A percentile compares a stretch with the other conserved stretches of the same genome.
Evolutionary conservation across 176 grass and related monocot species (phyloP).

Genomic region (Oropetium thomaeum): DNA sequence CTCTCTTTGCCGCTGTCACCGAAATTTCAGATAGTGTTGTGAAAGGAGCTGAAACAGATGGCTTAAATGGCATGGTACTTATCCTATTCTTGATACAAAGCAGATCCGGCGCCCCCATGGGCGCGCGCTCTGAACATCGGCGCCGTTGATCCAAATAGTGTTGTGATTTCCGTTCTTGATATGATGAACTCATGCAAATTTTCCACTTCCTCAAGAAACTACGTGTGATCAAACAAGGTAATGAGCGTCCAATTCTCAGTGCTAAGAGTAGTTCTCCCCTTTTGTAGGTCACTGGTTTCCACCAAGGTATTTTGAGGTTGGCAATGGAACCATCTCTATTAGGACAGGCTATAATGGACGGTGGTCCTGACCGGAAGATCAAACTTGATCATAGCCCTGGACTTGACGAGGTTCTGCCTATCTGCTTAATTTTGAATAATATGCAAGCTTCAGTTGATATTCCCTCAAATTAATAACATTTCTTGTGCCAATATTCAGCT

Average conservation of each 20-base stretch:
- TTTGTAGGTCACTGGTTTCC: slow-evolving; percentile 74
- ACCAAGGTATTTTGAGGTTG: slow-evolving; percentile 77
- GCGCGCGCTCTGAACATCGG: too few species aligned
- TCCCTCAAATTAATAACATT: not conserved
- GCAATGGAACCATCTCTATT: slow-evolving; percentile 90
- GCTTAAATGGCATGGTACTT: slow-evolving; percentile 86
- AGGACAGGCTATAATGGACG: slow-evolving; percentile 80
- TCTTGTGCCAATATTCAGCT: slow-evolving; percentile 41
- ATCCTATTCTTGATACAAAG: not conserved
- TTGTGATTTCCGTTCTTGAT: too few species aligned
- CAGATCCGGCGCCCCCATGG: too few species aligned
- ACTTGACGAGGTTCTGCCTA: slow-evolving; percentile 66
- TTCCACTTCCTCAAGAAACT: not conserved
- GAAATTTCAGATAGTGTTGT: slow-evolving; percentile 84
- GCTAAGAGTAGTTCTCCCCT: not conserved
- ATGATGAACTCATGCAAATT: not conserved
- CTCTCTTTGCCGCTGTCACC: slow-evolving; percentile 73
- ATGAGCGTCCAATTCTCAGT: not conserved
- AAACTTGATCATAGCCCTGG: slow-evolving; percentile 77
- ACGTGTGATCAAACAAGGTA: not conserved
- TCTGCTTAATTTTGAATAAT: slow-evolving; percentile 9
- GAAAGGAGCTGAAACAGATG: slow-evolving; percentile 79
- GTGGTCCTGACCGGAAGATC: slow-evolving; percentile 81
- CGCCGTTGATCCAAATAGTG: too few species aligned
- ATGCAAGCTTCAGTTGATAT: not conserved